Base-by-base conservation (phyloP, 2,329 filamentous ascomycete species). In the Geosmithia flava region DNA sequence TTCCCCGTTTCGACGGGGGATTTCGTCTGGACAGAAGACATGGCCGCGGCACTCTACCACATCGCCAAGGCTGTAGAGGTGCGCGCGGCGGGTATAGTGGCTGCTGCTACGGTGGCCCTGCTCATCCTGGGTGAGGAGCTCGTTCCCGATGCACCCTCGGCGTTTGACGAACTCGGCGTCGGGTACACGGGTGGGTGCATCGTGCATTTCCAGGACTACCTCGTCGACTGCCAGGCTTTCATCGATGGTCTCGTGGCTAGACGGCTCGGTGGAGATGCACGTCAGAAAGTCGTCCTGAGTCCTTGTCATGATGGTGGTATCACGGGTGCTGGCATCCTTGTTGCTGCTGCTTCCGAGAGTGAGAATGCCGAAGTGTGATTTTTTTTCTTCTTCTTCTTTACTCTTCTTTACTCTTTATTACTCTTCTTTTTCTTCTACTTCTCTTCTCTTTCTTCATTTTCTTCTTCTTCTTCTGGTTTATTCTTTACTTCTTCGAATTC, bases 171-270 rank as follows among this genome's bases (percentile, higher is more conserved):
- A 55, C 62, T 91, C 29, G 80, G 87, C 1, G 83, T 90, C 20
- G 86, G 85, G 1, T 90, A 87, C 59, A 88, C 86, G 0, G 86
- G 86, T 30, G 83, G 85, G 7, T 88, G 85, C 57, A 90, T 90
- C 50, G 77, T 81, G n/a, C 80, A 86, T 56, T 88, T 88, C 56
- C 85, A 86, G 45, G 75, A 85, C 55, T 89, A 87, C 62, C 69
- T 86, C 42, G 65, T 69, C 43, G 82, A 84, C 55, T 87, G 83
- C 53, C 84, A 89, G 61, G 57, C 65, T 15, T 85, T 85, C 58
- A 71, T 90, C 46, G 80, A 87, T 55, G 59, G 63, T 20, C 65
- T 80, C 11, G 55, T 80, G 47, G 48, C 45, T 6, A 58, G 48
- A 47, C 56, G 57, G 27, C 60, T 59, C 5, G 46, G 49, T 2